Percentiles rank a stretch among this genome's conserved stretches.
These are phyloP conservation scores for Rhodotorula sp. DNA, from an alignment of 1,284 basidiomycete species.

Conservation along the genomic window DNA sequence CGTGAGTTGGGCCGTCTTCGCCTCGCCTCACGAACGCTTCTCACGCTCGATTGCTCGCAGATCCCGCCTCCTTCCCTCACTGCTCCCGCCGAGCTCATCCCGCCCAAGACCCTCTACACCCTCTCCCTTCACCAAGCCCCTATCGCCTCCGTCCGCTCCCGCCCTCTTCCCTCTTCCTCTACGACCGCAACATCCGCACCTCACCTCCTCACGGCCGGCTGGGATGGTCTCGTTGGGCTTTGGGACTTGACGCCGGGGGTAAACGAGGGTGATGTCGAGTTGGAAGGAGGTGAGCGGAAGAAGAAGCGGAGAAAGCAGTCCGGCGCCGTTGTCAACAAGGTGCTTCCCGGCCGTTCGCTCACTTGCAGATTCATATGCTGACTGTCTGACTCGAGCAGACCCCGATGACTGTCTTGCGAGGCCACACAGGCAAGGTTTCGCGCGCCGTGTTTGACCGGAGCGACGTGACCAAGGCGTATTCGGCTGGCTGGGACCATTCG, in stretches of 20 bases:
- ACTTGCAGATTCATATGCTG: background rate
- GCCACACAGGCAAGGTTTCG: constrained; percentile 70
- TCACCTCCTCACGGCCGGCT: constrained; percentile 69
- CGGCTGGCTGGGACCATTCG: constrained; percentile 53
- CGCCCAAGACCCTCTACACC: constrained; percentile 48
- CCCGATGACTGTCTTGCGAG: constrained; percentile 65
- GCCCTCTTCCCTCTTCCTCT: constrained; percentile 3
- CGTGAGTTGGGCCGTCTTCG: constrained; percentile 10
- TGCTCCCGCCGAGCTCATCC: constrained; percentile 52
- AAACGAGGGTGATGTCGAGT: constrained; percentile 62
- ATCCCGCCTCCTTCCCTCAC: constrained; percentile 53
- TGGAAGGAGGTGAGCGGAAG: constrained; percentile 49
- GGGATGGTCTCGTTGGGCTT: constrained; percentile 75
- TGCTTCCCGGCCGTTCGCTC: constrained; percentile 28
- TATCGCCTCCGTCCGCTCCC: constrained; percentile 61
- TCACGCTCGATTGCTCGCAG: constrained; percentile 57
- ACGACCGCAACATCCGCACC: constrained; percentile 39
- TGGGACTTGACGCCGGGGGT: constrained; percentile 56
- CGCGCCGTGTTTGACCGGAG: constrained; percentile 57
- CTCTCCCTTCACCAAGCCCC: constrained; percentile 73
- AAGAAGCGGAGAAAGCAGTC: constrained; percentile 53
- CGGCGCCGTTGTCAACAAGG: constrained; percentile 49
- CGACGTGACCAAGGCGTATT: constrained; percentile 39
- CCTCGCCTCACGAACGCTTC: background rate
- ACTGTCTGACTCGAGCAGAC: constrained; percentile 53